Percentiles rank a stretch among this genome's conserved stretches.
Conservation (phyloP, 805 yeast species). For the Candida nonsorbophila region DNA sequence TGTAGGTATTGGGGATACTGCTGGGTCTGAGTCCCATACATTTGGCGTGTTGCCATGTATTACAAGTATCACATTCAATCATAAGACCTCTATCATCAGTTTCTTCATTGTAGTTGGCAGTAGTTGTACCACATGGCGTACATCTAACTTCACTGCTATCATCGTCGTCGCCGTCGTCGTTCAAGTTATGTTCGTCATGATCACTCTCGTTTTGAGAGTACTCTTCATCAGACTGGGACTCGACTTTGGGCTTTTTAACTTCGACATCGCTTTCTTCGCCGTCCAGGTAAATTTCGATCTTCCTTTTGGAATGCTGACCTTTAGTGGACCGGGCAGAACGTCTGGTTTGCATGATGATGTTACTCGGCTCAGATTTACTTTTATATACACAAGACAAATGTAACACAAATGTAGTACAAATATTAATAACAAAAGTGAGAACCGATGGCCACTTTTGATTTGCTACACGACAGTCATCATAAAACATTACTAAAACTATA, state of each 20-base stretch:
- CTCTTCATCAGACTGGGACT: neutral
- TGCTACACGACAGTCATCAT: neutral
- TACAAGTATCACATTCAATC: constrained; percentile 63
- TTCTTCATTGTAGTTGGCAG: constrained; percentile 53
- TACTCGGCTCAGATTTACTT: too few species aligned
- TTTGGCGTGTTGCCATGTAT: constrained; percentile 66
- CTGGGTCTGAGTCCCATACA: constrained; percentile 50
- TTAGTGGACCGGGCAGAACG: constrained; percentile 34
- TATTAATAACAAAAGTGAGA: too few species aligned
- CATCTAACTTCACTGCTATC: constrained; percentile 50
- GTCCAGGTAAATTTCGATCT: neutral
- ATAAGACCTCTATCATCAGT: constrained; percentile 50
- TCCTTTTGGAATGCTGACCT: constrained; percentile 32
- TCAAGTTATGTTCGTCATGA: neutral
- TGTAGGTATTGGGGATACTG: constrained; percentile 42
- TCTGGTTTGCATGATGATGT: constrained; percentile 12
- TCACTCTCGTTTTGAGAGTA: neutral
- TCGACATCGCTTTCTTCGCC: constrained; percentile 9
- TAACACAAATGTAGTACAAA: too few species aligned
- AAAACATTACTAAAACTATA: constrained; percentile 8
- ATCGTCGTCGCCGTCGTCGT: constrained; percentile 12
- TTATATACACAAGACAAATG: too few species aligned
- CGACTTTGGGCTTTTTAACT: constrained; percentile 1
- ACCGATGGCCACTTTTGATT: too few species aligned
- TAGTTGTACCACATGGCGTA: constrained; percentile 56